Evolutionary conservation across 2,329 filamentous ascomycete species (phyloP).

Genomic region (Botryotinia calthae): DNA sequence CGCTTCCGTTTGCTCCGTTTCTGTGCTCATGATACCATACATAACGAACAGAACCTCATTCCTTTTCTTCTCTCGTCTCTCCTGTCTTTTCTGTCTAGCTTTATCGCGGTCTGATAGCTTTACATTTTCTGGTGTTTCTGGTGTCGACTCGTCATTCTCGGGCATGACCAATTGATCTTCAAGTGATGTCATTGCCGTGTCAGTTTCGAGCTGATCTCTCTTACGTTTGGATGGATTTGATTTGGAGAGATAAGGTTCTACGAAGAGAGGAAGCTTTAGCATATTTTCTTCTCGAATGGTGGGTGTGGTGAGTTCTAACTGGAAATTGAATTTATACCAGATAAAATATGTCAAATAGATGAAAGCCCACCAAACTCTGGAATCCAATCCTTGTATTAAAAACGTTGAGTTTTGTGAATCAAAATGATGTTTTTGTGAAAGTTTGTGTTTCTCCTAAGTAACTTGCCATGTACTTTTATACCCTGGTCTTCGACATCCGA

Average conservation of each 20-base stretch:
- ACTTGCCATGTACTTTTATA: not conserved
- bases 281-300: not conserved
- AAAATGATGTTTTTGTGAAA: not conserved
- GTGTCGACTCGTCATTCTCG: not conserved
- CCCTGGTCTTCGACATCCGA: not conserved
- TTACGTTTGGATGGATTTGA: not conserved
- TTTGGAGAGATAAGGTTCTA: not conserved
- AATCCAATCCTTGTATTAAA: not conserved
- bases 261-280: not conserved
- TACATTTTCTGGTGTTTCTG: not conserved
- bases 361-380: not conserved
- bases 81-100: not conserved
- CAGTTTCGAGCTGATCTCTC: no score
- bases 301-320: not conserved
- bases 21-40: not conserved
- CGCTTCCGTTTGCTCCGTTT: not conserved
- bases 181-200: not conserved
- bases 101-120: not conserved
- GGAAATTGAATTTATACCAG: not conserved
- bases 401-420: not conserved
- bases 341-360: not conserved
- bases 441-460: not conserved
- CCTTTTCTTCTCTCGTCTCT: not conserved
- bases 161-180: not conserved
- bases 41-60: not conserved